Evolutionary conservation across 148 eudicot genomes (phyloP), one percentile per base, ranked within the genome.

Genomic region (Nepenthes mirabilis): DNA sequence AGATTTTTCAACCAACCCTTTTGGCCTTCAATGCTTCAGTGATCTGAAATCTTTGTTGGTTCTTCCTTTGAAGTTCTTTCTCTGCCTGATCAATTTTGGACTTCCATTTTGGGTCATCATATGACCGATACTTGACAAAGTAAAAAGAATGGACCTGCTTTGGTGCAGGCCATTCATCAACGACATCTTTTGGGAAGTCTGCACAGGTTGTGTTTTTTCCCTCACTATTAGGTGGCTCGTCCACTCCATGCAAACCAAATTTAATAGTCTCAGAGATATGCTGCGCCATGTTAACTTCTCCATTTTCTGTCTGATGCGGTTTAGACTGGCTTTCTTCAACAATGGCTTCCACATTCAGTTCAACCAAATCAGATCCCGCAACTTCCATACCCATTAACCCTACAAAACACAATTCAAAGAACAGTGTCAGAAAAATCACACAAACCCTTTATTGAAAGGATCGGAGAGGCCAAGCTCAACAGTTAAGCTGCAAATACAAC

Each of bases 151-250:
- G 81, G 33, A 75, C 47, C 82, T 82, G 69, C 43, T 61, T 60
- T n/a, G 76, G 79, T 53, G 57, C 87, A 12, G 96, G 91, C 99
- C 99, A 88, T 47, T 93, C 95, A 54, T 86, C 91, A 75, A 66
- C 84, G 23, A 79, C 96, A 71, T 89, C 80, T 79, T 80, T 88
- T 0, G 89, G 85, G 57, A 88, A 45, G 60, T 75, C 65, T 45
- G 74, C 58, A 37, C 57, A 76, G 2, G 87, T 52, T 32, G 60
- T 72, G 43, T 71, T 75, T 37, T 55, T 76, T 9, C 3, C 57
- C 75, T 84, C 86, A 47, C 59, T 77, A 14, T 71, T 67, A 11
- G 66, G 52, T 11, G 80, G 70, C 52, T 74, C 85, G 40, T 78
- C 85, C 1, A 47, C 52, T 33, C 75, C 86, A 63, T 88, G 93